phyloP scores from a whole-genome alignment of 148 eudicot species.

The Rhododendron vialii region DNA sequence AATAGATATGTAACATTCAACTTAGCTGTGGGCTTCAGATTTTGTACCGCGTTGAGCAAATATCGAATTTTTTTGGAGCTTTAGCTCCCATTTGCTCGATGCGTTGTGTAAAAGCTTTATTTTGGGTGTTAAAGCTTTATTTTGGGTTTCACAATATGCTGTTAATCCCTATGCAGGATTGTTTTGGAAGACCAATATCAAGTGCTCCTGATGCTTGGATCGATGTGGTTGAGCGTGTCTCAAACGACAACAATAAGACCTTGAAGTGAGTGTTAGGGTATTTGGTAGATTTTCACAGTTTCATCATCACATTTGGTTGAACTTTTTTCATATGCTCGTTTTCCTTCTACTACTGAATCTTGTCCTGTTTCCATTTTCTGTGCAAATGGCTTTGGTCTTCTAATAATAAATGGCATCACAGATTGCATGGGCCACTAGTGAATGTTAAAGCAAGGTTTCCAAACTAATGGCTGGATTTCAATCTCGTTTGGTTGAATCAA shows the following conservation, averaged over 20 bases:
- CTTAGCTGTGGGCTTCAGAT: neutral
- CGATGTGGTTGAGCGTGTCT: conserved; percentile 92
- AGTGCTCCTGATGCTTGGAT: conserved; percentile 99
- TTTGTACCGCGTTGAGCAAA: neutral
- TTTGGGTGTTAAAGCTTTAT: neutral
- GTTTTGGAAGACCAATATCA: conserved; percentile 91
- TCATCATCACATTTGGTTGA: neutral
- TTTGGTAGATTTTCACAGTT: neutral
- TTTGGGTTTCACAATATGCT: neutral
- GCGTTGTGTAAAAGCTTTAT: neutral
- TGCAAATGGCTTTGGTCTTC: no score
- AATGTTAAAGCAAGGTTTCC: neutral
- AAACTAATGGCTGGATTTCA: neutral
- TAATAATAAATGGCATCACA: neutral
- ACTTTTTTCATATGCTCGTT: neutral
- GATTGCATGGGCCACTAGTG: neutral
- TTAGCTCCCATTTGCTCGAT: neutral
- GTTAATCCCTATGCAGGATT: conserved; percentile 51
- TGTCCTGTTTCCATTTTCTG: neutral
- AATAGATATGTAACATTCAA: neutral
- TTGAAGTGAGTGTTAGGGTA: conserved; percentile 48
- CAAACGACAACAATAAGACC: conserved; percentile 89
- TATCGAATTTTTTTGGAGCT: neutral
- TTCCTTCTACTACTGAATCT: neutral
- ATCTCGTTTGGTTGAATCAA: neutral